Conservation (phyloP, 106 monocot species). For the Chionographis japonica region DNA sequence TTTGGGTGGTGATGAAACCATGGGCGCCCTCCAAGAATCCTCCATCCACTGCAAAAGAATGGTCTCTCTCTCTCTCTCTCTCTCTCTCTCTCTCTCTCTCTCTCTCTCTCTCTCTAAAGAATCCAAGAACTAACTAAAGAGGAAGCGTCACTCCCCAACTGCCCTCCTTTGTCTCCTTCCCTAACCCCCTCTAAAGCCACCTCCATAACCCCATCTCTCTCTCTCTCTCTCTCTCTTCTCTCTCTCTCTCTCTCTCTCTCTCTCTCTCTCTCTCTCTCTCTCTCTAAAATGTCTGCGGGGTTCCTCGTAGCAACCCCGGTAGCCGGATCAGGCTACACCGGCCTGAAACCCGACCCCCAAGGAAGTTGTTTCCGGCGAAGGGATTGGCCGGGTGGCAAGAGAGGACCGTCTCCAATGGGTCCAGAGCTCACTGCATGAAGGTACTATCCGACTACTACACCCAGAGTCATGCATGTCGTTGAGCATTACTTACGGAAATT, state of each 20-base stretch:
- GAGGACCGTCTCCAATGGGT: constrained; percentile 42
- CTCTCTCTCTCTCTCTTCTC: no score
- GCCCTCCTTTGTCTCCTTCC: no score
- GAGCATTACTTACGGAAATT: constrained; percentile 1
- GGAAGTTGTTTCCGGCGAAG: constrained; percentile 16
- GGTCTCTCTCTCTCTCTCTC: no score
- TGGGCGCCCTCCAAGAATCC: no score
- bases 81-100: no score
- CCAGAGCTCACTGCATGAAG: constrained; percentile 52
- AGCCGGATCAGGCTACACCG: neutral
- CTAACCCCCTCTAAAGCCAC: no score
- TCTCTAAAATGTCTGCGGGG: constrained; percentile 22
- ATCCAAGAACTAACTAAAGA: no score
- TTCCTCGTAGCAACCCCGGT: constrained; percentile 3
- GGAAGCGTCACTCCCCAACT: no score
- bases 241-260: neutral
- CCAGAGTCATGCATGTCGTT: constrained; percentile 10
- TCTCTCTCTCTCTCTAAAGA: no score
- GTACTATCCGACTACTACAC: constrained; percentile 12
- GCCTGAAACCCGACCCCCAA: neutral
- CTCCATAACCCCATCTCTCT: neutral
- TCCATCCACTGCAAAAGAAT: no score
- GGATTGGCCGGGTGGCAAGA: constrained; percentile 11
- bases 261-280: no score
- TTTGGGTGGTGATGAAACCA: no score